Base-by-base conservation (phyloP, 768 basidiomycete genomes). In the Podaxis sp. region DNA sequence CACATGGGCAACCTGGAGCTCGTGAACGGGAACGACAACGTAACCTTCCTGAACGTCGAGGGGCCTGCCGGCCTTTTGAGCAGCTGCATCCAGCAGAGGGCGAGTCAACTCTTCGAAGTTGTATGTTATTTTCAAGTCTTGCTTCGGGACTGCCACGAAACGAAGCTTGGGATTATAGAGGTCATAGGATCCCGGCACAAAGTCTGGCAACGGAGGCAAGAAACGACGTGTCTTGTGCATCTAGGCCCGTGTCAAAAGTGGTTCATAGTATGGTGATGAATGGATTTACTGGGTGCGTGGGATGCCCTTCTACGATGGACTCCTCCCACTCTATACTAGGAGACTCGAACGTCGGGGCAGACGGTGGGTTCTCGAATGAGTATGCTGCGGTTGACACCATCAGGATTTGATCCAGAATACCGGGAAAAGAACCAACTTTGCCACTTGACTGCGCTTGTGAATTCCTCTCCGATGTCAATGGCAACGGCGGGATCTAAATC, bases 241-340 rank as follows among this genome's bases (percentile, higher is more conserved):
- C 85, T 86, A 57, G 13, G 17, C 12, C 5, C 15, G 40, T 13
- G 13, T 64, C 24, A 54, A 17, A 9, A 66, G 28, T 1, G 26
- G 15, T 15, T 26, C 22, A 40, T 26, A 11, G 28, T 19, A 49
- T 9, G 15, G 4, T 19, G 1, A 11, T 30, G 19, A n/a, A 22
- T 44, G 24, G 13, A 66, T 76, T 63, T 65, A 84, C 85, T 15
- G 85, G 84, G 70, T 87, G 85, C 0, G 81, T 85, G 3, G 84
- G 84, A 68, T 87, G 85, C 0, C 84, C 84, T 69, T 86, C 84
- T 19, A 85, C 81, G 30, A 86, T 84, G 1, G 84, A 84, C 67
- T 85, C 83, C 63, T 87, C 84, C 85, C 85, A 87, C 39, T 76
- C 79, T 12, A 87, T 80, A 59, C 84, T 85, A 0, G 81, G 69